Base-by-base conservation (phyloP, 148 eudicot species). In the Fallopia convolvulus region DNA sequence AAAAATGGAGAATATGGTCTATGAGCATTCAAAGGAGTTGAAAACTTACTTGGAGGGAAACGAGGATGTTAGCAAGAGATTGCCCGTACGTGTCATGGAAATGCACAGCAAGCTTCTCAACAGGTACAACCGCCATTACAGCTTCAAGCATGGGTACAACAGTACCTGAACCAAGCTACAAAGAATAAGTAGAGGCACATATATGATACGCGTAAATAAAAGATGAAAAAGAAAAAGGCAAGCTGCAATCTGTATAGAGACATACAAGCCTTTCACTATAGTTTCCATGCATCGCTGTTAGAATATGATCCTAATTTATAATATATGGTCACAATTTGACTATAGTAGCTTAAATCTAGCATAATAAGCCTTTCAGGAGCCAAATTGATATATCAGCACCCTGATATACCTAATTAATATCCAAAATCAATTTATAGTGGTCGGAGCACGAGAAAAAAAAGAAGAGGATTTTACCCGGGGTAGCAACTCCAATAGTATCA, bases 401-500 rank as follows among this genome's bases (percentile, higher is more conserved):
- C 4, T 0, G 6, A 53, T 3, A 53, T 4, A 15, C 4, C 7
- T 15, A 53, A 17, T 53, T n/a, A n/a, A n/a, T n/a, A 17, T 44
- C 9, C 47, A 44, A 44, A 44, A 44, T 44, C 47, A 44, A 44
- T 44, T 1, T 44, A 8, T 44, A 44, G 47, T 44, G 11, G 47
- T 6, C 8, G 47, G 47, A 44, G 47, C 47, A 44, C 1, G 47
- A 44, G 39, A 36, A 36, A 36, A 2, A 49, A 71, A 33, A 18
- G 6, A 39, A 72, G 17, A 41, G 26, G 44, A 72, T 0, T 5
- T 81, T 90, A 94, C 98, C 98, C 58, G 97, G 98, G 75, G 97
- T 94, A 48, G 84, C 98, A 65, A 89, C 88, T 58, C 98, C 98
- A 47, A 86, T 85, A 12, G 98, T 94, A 83, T 94, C 98, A 75